A percentile compares a stretch with the other conserved stretches of the same genome.
Evolutionary conservation across 1,284 basidiomycete genomes (phyloP).

Genomic region (Cryptococcus depauperatus): DNA sequence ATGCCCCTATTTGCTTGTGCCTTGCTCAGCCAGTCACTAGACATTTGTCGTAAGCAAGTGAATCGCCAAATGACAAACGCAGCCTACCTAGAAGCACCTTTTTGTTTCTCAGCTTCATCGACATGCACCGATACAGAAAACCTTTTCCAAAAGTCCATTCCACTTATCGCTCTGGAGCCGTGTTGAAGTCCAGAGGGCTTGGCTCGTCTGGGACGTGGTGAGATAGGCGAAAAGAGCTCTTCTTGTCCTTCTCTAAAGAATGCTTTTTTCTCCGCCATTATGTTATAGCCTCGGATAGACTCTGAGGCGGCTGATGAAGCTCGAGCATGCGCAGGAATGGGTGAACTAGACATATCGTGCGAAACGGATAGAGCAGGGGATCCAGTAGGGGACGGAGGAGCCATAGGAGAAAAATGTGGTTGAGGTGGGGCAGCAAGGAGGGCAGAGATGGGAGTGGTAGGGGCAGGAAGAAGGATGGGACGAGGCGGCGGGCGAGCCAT

Average conservation of each 20-base stretch:
- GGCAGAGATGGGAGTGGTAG: constrained; percentile 27
- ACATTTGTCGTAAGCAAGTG: background rate
- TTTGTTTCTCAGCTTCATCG: constrained; percentile 14
- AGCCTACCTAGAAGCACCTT: constrained; percentile 18
- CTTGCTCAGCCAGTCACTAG: constrained; percentile 25
- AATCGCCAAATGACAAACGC: background rate
- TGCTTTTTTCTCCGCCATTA: constrained; percentile 35
- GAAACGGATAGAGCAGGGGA: constrained; percentile 13
- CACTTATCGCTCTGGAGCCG: constrained; percentile 12
- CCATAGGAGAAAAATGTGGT: constrained; percentile 15
- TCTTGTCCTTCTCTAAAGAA: constrained; percentile 38
- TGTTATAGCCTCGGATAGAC: constrained; percentile 29
- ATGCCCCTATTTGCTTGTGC: constrained; percentile 14
- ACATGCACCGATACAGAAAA: constrained; percentile 26
- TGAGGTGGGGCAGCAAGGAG: constrained; percentile 35
- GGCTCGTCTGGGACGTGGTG: background rate
- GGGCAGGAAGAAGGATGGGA: constrained; percentile 18
- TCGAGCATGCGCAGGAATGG: constrained; percentile 2
- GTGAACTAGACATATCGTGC: constrained; percentile 19
- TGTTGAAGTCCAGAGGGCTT: constrained; percentile 9
- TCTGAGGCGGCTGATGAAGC: constrained; percentile 13
- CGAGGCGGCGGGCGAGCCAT: constrained; percentile 9
- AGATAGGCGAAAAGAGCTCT: constrained; percentile 32
- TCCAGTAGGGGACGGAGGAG: constrained; percentile 8
- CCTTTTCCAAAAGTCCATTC: constrained; percentile 39